Conservation (phyloP, 2,329 filamentous ascomycete genomes). For the Hysterium pulicare region DNA sequence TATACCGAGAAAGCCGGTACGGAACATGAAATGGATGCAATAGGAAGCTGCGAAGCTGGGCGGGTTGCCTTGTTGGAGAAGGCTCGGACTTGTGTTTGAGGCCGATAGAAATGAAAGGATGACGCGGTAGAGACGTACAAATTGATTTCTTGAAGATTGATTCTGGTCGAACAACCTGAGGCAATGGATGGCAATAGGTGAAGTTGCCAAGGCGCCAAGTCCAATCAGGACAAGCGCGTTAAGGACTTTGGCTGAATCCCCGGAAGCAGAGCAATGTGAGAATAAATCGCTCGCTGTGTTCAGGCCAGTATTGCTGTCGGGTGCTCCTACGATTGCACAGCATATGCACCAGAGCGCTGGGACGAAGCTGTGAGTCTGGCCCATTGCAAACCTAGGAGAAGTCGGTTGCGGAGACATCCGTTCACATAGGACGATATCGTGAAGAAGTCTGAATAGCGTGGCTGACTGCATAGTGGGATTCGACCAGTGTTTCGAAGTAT, state of each 20-base stretch:
- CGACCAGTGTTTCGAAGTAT: background rate
- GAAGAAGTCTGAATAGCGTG: background rate
- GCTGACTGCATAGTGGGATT: background rate
- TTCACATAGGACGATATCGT: background rate
- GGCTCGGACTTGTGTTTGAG: no score
- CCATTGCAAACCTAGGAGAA: background rate
- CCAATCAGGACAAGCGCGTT: background rate
- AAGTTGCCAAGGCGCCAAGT: background rate
- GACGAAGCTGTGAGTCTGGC: background rate
- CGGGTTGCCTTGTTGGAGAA: no score
- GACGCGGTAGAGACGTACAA: no score
- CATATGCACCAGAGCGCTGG: no score
- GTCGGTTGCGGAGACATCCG: background rate
- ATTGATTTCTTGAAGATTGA: no score
- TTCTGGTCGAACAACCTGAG: background rate
- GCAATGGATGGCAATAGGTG: background rate
- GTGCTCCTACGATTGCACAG: no score
- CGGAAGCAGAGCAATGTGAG: background rate
- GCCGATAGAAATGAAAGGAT: no score
- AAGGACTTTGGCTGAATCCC: background rate
- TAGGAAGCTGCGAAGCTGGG: no score
- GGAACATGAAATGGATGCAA: no score
- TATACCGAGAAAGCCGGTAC: no score
- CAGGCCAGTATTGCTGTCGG: background rate
- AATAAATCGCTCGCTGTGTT: background rate